These are phyloP conservation scores for Nepenthes gracilis DNA, from an alignment of 148 eudicot species.

Conservation along the genomic window DNA sequence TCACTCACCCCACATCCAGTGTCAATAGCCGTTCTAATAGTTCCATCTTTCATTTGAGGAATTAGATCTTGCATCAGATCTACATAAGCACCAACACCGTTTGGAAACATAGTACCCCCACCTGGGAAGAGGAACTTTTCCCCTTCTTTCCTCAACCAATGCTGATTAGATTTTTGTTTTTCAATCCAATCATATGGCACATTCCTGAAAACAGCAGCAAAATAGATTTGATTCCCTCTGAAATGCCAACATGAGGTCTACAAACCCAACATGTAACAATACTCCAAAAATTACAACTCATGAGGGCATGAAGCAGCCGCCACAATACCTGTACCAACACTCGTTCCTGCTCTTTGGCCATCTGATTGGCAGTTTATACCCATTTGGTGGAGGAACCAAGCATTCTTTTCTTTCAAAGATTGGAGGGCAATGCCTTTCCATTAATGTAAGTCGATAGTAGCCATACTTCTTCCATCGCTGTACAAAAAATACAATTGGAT, in stretches of 20 bases:
- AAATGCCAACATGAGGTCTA: no score
- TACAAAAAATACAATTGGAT: conserved; percentile 2
- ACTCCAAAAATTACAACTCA: background rate
- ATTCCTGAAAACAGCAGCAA: conserved; percentile 30
- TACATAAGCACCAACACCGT: conserved; percentile 72
- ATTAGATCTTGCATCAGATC: conserved; percentile 81
- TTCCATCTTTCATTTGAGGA: conserved; percentile 89
- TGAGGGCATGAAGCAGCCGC: background rate
- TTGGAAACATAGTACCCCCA: conserved; percentile 97
- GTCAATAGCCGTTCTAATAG: conserved; percentile 88
- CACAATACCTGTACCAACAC: conserved; percentile 89
- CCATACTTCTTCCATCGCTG: conserved; percentile 93
- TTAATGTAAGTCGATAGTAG: conserved; percentile 54
- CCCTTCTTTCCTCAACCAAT: conserved; percentile 93
- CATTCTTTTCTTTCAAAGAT: conserved; percentile 68
- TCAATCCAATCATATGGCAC: conserved; percentile 97
- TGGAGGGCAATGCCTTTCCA: conserved; percentile 96
- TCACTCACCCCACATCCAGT: conserved; percentile 98
- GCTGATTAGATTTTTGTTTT: conserved; percentile 86
- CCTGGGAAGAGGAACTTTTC: conserved; percentile 93
- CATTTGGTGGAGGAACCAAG: conserved; percentile 93
- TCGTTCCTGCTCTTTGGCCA: conserved; percentile 95
- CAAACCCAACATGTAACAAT: background rate
- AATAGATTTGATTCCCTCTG: background rate
- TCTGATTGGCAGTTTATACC: conserved; percentile 74